Evolutionary conservation across 768 basidiomycete genomes (phyloP), one percentile per base, ranked within the genome.

Genomic region (Rhizopogon sp.): DNA sequence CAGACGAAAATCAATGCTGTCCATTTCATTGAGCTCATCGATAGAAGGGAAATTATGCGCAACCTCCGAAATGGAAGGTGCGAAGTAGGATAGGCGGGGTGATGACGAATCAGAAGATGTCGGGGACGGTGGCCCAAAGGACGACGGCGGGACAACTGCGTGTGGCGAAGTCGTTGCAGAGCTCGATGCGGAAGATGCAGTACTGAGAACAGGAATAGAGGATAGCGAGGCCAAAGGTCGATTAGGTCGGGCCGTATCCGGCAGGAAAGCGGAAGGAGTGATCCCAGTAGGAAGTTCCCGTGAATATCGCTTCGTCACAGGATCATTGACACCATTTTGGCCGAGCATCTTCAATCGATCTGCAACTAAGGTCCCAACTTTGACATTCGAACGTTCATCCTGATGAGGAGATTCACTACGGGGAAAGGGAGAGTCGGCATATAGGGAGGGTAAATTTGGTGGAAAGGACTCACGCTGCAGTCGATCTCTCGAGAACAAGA

Each of bases 341-440:
- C 86, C 79, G 17, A 96, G 71, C 14, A 87, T 83, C 60, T 79
- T 83, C 71, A 93, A 78, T 49, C 93, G 81, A 72, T 93, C 92
- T 25, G 88, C 87, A 56, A 96, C 90, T 49, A 82, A 85, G 6
- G 77, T 83, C n/a, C 83, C 85, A 2, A 79, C 62, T 56, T 77
- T 77, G 51, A 60, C 70, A 41, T 74, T 72, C 14, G 76, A 68
- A 3, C 22, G 22, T 39, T 71, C 77, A 31, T 55, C 51, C 16
- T 37, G 58, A 33, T 58, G 10, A 37, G 42, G 53, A 25, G 53
- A 52, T 33, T 55, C 53, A 49, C 63, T 68, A 49, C 10, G 8
- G 14, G 20, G n/a, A 6, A 50, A 20, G 28, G 50, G 43, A 56
- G 45, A 37, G 28, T 45, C 39, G 20, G 54, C 68, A 59, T 58